Base-by-base conservation (phyloP, 164 flowering plant genomes). In the Berberis thunbergii region DNA sequence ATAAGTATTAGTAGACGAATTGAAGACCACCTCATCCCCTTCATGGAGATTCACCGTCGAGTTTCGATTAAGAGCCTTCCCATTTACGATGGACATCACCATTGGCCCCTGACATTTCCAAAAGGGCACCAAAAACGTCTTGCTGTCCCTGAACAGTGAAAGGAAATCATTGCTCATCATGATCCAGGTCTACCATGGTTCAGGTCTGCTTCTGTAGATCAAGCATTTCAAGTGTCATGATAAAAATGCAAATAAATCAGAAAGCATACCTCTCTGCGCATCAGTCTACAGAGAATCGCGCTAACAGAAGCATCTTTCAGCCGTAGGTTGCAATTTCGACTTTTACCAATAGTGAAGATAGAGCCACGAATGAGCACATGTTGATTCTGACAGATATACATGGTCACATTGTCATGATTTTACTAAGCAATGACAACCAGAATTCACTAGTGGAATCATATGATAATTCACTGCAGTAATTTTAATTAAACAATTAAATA, bases 11-110 rank as follows among this genome's bases (percentile, higher is more conserved):
- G 85, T 87, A 41, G 86, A 73, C 45, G 76, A 63, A 75, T 73
- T 74, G 59, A 93, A 93, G 64, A 89, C 79, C 79, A 93, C 72
- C 73, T 93, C 96, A 79, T 93, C 98, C 45, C 98, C 98, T 42
- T 73, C 88, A 45, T 57, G 76, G 10, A 93, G 59, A 8, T 68
- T 64, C n/a, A 84, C 54, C 49, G 56, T 55, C 1, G 84, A 60
- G 65, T 67, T 78, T 64, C 80, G 82, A 38, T 67, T 72, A 61
- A 73, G 62, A 44, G 57, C 40, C 74, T 73, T 83, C 11, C 92
- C 90, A 79, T 93, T 93, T 6, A 89, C 87, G n/a, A 70, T 78
- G 80, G 39, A 92, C 98, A 61, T 57, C 61, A 61, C 96, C 96
- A 72, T 86, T 83, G 46, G 80, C 76, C 38, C 93, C 98, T 46